Base-by-base conservation (phyloP, 176 grass and related monocot genomes). In the Triticum timopheevii region DNA sequence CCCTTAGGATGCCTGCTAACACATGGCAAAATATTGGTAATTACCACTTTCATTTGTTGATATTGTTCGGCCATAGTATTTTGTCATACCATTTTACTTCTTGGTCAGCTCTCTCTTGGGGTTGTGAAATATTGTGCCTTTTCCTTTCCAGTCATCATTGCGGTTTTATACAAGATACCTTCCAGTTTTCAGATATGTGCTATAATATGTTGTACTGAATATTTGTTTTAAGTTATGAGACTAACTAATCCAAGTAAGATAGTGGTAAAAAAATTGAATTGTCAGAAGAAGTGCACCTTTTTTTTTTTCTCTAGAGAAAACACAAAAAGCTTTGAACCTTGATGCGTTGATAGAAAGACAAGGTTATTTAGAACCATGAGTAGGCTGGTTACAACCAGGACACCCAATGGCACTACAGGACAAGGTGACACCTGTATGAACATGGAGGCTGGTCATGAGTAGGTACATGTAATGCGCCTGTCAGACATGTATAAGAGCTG, bases 21-120 rank as follows among this genome's bases (percentile, higher is more conserved):
- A 74, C 82, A 88, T 98, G 96, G 96, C 72, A 83, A 85, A 92
- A 87, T 91, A 92, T 98, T 49, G 96, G 96, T 98, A 98, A 95
- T 72, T 68, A 83, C 52, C 7, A 64, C 22, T 62, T 83, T 83
- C 38, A 62, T 88, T 79, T 65, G 49, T 10, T 34, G 49, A 39
- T 65, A 40, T 35, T 61, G 35, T 42, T 47, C 1, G 16, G 15
- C 8, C 77, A 22, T 78, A 23, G 13, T 64, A 24, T 33, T 67
- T 54, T 40, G 24, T 25, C 45, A 23, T 86, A 81, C 39, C 6
- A 66, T 23, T 31, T 80, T 33, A 64, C 28, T 72, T 52, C 63
- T 84, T 28, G 59, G 50, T 45, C 42, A 38, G 50, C 8, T 63
- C 9, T 40, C 13, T 81, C 52, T 76, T 13, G 50, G 13, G 22